These are phyloP conservation scores for Corylus americana DNA, from an alignment of 306 rosid species.

Conservation along the genomic window DNA sequence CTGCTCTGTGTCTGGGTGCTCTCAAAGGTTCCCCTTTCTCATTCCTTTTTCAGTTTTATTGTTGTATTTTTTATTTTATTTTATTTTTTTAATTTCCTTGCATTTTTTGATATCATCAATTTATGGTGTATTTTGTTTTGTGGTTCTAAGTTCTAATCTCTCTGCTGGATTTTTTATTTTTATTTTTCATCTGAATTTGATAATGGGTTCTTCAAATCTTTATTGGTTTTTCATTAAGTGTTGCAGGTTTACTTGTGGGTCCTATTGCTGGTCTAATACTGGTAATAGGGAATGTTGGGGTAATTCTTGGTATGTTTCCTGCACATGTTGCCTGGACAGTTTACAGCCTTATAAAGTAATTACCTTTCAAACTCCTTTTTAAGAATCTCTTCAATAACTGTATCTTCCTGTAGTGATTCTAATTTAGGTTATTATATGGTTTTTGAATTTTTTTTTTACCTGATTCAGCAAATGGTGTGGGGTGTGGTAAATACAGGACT, in stretches of 20 bases:
- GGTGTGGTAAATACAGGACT: slow-evolving; percentile 53
- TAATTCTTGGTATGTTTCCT: slow-evolving; percentile 67
- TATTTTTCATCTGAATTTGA: slow-evolving; percentile 13
- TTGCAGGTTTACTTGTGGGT: slow-evolving; percentile 72
- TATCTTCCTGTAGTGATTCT: neutral
- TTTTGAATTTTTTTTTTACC: neutral
- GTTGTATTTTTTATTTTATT: neutral
- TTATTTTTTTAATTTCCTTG: neutral
- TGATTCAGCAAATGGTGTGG: slow-evolving; percentile 22
- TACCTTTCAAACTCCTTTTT: neutral
- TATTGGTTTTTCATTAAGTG: slow-evolving; percentile 2
- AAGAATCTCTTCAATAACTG: neutral
- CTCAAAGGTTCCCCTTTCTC: slow-evolving; percentile 59
- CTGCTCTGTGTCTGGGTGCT: slow-evolving; percentile 69
- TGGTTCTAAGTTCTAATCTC: neutral
- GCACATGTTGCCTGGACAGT: slow-evolving; percentile 80
- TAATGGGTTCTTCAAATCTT: slow-evolving; percentile 34
- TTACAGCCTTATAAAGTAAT: slow-evolving; percentile 62
- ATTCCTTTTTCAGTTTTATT: slow-evolving; percentile 9
- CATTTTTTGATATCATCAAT: neutral
- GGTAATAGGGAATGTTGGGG: slow-evolving; percentile 67
- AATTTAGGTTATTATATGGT: neutral
- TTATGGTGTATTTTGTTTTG: neutral
- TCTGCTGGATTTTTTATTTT: neutral
- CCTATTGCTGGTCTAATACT: slow-evolving; percentile 67